phyloP scores from a whole-genome alignment of 495 filamentous ascomycete genomes.

The Penicillium subrubescens region DNA sequence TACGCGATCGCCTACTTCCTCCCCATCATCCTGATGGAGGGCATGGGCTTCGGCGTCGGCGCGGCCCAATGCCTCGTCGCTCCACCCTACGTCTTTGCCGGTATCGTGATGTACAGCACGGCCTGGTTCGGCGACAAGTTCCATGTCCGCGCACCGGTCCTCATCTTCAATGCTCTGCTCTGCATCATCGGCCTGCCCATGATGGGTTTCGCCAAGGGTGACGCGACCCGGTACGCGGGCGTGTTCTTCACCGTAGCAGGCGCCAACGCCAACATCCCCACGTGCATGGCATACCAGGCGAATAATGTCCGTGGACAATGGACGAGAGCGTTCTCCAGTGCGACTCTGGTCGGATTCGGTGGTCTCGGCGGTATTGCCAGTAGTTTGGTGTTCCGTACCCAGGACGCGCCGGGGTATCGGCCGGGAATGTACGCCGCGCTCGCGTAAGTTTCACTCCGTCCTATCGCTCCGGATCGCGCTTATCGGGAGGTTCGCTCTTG shows the following conservation, averaged over 20 bases:
- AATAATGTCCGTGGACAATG: slow-evolving; percentile 70
- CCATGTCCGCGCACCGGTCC: slow-evolving; percentile 56
- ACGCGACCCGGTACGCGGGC: slow-evolving; percentile 61
- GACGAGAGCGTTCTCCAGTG: slow-evolving; percentile 63
- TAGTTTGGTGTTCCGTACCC: slow-evolving; percentile 56
- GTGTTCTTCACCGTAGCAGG: slow-evolving; percentile 64
- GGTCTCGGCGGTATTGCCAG: slow-evolving; percentile 63
- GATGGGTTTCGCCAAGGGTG: slow-evolving; percentile 53
- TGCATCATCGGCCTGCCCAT: slow-evolving; percentile 54
- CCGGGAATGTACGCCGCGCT: slow-evolving; percentile 57
- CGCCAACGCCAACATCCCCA: slow-evolving; percentile 63
- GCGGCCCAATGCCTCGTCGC: slow-evolving; percentile 63
- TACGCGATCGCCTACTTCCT: slow-evolving; percentile 71
- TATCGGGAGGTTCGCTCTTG: background rate
- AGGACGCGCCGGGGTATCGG: slow-evolving; percentile 59
- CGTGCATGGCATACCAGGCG: slow-evolving; percentile 61
- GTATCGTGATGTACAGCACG: slow-evolving; percentile 56
- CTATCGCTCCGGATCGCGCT: background rate
- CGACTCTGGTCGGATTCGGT: slow-evolving; percentile 56
- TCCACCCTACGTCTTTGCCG: slow-evolving; percentile 63
- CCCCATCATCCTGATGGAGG: slow-evolving; percentile 60
- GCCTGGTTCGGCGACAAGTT: slow-evolving; percentile 60
- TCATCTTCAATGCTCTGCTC: slow-evolving; percentile 57
- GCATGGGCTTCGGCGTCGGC: slow-evolving; percentile 60
- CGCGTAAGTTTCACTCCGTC: slow-evolving; percentile 28